Conservation (phyloP, 2,329 filamentous ascomycete species). For the Ustulina deusta region DNA sequence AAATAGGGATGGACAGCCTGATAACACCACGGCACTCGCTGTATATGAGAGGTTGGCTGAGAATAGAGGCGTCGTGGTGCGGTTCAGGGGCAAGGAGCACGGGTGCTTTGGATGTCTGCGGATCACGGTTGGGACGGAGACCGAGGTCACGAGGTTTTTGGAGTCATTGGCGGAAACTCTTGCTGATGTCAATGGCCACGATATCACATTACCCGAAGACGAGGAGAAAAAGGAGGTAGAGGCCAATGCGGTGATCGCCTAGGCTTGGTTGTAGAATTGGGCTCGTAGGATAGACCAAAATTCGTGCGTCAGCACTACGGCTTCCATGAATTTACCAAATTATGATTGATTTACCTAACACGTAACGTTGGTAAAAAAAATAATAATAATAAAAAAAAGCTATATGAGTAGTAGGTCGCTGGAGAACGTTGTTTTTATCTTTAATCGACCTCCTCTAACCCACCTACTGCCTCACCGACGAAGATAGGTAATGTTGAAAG, state of each 20-base stretch:
- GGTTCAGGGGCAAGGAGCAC: slow-evolving; percentile 92
- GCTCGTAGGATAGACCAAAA: slow-evolving; percentile 17
- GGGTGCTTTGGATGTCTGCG: slow-evolving; percentile 90
- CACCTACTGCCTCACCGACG: not conserved
- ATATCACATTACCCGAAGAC: slow-evolving; percentile 41
- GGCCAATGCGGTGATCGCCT: slow-evolving; percentile 55
- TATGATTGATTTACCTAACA: not conserved
- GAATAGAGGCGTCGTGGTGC: slow-evolving; percentile 87
- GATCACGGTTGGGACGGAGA: slow-evolving; percentile 91
- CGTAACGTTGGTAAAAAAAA: not conserved
- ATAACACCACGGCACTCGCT: slow-evolving; percentile 80
- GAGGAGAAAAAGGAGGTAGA: slow-evolving; percentile 54
- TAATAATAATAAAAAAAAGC: not conserved
- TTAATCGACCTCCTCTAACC: not conserved
- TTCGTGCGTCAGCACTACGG: not conserved
- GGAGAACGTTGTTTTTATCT: not conserved
- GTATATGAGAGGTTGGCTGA: slow-evolving; percentile 90
- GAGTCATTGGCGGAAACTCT: slow-evolving; percentile 69
- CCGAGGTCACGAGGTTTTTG: slow-evolving; percentile 85
- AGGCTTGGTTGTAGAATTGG: slow-evolving; percentile 36
- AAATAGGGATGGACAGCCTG: slow-evolving; percentile 76
- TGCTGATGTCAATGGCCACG: slow-evolving; percentile 57
- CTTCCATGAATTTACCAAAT: not conserved
- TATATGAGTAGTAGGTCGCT: not conserved
- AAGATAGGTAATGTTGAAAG: not conserved